Base-by-base conservation (phyloP, 495 filamentous ascomycete species). In the Paragyromitra xinjiangensis region DNA sequence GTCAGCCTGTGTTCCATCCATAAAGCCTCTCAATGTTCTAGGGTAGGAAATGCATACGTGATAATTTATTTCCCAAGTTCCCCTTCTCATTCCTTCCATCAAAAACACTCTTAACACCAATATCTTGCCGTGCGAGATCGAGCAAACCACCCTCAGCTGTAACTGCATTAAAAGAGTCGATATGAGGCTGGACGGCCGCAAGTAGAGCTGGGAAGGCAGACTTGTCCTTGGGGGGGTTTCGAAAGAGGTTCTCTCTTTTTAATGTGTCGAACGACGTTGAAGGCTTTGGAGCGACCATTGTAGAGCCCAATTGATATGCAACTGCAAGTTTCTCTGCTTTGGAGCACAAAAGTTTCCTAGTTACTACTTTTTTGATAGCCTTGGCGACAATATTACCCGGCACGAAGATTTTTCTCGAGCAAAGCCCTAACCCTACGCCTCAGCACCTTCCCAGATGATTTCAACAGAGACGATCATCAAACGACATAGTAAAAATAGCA, bases 151-250 rank as follows among this genome's bases (percentile, higher is more conserved):
- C 84, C 80, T 85, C 85, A 14, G 90, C 90, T 81, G 97, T 94
- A 50, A 97, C 85, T n/a, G 92, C 91, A 86, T 99, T 97, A 89
- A 98, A 98, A 8, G 95, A 95, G 76, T 97, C 90, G 82, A 97
- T 90, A 83, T 99, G 95, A 42, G 95, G 95, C 71, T 91, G 87
- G 73, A 97, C 89, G 1, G 95, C 92, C 51, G 88, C 89, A 61
- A 93, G 91, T 58, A 99, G 88, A 12, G 92, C 88, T 3, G 95
- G 95, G 83, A 95, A 98, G 65, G 95, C 93, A 14, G 94, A 92
- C 61, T 88, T 90, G 80, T 98, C 94, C 80, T 88, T 91, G 1
- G 95, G 94, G 1, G 95, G 95, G 75, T 94, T 89, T 79, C 89
- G 87, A 82, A 98, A 99, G 16, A 98, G 92, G 26, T 90, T 89